A percentile compares a stretch with the other conserved stretches of the same genome.
These are phyloP conservation scores for Cochlearia excelsa DNA, from an alignment of 345 rosid species.

Conservation along the genomic window DNA sequence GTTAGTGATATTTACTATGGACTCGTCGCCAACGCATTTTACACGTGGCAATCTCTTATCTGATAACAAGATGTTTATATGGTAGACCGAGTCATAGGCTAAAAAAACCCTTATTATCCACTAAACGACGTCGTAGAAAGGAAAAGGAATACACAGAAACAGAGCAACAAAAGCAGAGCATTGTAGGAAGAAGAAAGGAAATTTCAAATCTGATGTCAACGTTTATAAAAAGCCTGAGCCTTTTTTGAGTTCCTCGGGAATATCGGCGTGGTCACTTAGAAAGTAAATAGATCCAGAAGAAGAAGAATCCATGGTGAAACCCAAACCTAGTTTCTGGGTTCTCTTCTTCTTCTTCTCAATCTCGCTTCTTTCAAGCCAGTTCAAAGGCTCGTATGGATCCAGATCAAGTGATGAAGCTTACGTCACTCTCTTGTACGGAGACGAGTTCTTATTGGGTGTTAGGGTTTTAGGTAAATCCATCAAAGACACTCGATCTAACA, in stretches of 20 bases:
- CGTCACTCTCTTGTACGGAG: constrained; percentile 84
- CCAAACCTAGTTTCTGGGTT: constrained; percentile 33
- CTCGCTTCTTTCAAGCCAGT: constrained; percentile 35
- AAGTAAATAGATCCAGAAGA: neutral
- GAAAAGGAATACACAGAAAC: constrained; percentile 14
- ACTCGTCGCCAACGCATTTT: too few species aligned
- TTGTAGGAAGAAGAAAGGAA: constrained; percentile 4
- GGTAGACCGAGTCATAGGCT: constrained; percentile 9
- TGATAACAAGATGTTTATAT: neutral
- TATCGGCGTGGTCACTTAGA: constrained; percentile 3
- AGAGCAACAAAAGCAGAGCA: neutral
- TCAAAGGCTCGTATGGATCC: constrained; percentile 40
- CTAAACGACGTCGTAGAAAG: constrained; percentile 15
- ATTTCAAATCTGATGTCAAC: constrained; percentile 24
- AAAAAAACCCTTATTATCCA: neutral
- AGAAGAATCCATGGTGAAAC: constrained; percentile 24
- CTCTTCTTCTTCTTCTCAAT: constrained; percentile 31
- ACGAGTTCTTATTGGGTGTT: constrained; percentile 91
- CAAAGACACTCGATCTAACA: constrained; percentile 68
- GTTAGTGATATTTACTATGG: too few species aligned
- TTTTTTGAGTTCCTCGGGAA: constrained; percentile 35
- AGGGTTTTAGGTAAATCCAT: constrained; percentile 92
- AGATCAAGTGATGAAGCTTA: constrained; percentile 57
- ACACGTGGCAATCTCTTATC: neutral
- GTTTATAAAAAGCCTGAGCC: constrained; percentile 7